Percentiles rank a stretch among this genome's conserved stretches.
Conservation (phyloP, 2,329 filamentous ascomycete species). For the Microdochium paspali region DNA sequence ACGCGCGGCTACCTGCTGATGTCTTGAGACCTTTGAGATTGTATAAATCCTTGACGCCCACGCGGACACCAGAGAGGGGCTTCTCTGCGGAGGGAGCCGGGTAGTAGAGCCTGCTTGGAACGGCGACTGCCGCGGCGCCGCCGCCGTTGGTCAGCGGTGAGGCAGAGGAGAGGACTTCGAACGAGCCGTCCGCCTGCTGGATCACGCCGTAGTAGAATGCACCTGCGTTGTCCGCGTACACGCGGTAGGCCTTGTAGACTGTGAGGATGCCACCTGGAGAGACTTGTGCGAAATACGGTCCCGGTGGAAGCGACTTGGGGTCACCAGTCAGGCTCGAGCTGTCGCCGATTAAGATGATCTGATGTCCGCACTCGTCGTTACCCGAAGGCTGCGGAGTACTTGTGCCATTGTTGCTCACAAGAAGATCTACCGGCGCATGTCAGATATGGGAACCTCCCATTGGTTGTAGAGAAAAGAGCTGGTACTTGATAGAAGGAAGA, state of each 20-base stretch:
- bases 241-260: not conserved
- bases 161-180: not conserved
- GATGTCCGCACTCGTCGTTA: too few relatives aligned
- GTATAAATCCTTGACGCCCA: slow-evolving; percentile 56
- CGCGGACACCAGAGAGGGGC: slow-evolving; percentile 49
- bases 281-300: not conserved
- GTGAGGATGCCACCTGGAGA: not conserved
- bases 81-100: slow-evolving; percentile 40
- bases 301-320: not conserved
- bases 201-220: not conserved
- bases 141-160: not conserved
- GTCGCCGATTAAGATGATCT: not conserved
- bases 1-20: slow-evolving; percentile 48
- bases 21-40: slow-evolving; percentile 46
- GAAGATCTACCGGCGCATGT: not conserved
- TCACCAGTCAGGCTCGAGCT: not conserved
- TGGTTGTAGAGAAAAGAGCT: too few relatives aligned
- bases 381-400: not conserved
- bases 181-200: not conserved
- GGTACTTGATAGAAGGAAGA: not conserved
- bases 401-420: not conserved
- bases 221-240: not conserved
- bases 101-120: slow-evolving; percentile 55
- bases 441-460: not conserved
- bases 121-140: slow-evolving; percentile 17